phyloP scores from a whole-genome alignment of 1,284 basidiomycete species.

The Rhodotorula sp. region DNA sequence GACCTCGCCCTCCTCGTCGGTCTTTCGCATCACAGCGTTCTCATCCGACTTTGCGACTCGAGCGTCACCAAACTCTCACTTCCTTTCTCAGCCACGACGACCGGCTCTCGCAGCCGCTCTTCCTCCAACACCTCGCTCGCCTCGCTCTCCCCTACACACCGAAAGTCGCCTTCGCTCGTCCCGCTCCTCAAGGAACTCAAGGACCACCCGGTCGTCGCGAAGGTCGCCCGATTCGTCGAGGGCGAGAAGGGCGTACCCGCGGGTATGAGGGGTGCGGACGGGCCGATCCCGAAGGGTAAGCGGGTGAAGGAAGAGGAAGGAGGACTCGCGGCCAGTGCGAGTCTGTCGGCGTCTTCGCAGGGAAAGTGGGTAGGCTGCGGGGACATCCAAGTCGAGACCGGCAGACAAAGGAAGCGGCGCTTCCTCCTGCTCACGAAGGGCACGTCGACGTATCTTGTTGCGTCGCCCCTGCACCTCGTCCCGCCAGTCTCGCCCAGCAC shows the following conservation, averaged over 20 bases:
- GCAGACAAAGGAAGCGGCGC: not conserved
- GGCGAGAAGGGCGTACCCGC: constrained; percentile 1
- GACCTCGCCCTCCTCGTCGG: constrained; percentile 1
- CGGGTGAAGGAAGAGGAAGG: not conserved
- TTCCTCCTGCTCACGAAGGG: constrained; percentile 14
- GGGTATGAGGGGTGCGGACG: constrained; percentile 8
- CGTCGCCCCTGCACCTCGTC: not conserved
- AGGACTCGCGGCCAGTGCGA: not conserved
- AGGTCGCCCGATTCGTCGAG: not conserved
- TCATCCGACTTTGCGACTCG: constrained; percentile 22
- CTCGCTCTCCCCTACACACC: not conserved
- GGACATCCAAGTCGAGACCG: not conserved
- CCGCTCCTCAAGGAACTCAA: not conserved
- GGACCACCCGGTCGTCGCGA: not conserved
- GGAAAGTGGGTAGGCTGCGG: constrained; percentile 7
- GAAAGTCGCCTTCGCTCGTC: not conserved
- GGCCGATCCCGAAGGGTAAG: not conserved
- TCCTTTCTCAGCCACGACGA: not conserved
- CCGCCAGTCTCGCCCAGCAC: not conserved
- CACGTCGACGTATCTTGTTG: constrained; percentile 1
- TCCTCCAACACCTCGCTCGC: not conserved
- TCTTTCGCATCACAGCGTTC: constrained; percentile 7
- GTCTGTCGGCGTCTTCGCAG: not conserved
- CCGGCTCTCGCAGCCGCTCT: not conserved
- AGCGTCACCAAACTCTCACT: constrained; percentile 20